These are phyloP conservation scores for Hygrocybe coccinea DNA, from an alignment of 768 basidiomycete species.

Conservation along the genomic window DNA sequence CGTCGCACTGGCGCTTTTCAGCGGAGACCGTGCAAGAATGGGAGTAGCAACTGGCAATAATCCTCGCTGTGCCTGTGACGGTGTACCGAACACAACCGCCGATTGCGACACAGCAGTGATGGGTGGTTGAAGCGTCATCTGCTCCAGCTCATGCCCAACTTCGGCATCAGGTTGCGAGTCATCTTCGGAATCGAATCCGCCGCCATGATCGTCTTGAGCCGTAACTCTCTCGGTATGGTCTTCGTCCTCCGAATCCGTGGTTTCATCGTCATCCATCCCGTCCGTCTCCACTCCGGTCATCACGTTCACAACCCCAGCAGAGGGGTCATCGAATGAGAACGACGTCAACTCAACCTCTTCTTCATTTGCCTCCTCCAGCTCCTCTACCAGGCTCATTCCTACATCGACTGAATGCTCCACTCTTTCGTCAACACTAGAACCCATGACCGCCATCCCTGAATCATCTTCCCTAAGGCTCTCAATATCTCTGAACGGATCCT, in stretches of 20 bases:
- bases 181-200: slow-evolving; percentile 38
- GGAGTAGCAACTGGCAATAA: slow-evolving; percentile 18
- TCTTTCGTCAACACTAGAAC: slow-evolving; percentile 15
- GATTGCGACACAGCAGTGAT: neutral
- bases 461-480: slow-evolving; percentile 73
- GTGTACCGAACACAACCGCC: neutral
- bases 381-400: slow-evolving; percentile 49
- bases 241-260: slow-evolving; percentile 50
- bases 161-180: slow-evolving; percentile 24
- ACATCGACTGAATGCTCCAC: slow-evolving; percentile 11
- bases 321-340: slow-evolving; percentile 65
- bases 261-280: slow-evolving; percentile 38
- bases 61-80: slow-evolving; percentile 7
- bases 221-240: slow-evolving; percentile 33
- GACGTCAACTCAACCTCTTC: slow-evolving; percentile 66
- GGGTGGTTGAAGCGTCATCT: neutral
- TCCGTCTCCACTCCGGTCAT: slow-evolving; percentile 47
- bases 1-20: slow-evolving; percentile 44
- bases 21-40: slow-evolving; percentile 39
- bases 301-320: slow-evolving; percentile 46
- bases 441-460: slow-evolving; percentile 31
- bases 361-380: slow-evolving; percentile 50
- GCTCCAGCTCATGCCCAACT: neutral
- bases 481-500: slow-evolving; percentile 90
- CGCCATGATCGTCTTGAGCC: slow-evolving; percentile 26